phyloP scores from a whole-genome alignment of 1,284 basidiomycete species.

The Cryptococcus neoformans region DNA sequence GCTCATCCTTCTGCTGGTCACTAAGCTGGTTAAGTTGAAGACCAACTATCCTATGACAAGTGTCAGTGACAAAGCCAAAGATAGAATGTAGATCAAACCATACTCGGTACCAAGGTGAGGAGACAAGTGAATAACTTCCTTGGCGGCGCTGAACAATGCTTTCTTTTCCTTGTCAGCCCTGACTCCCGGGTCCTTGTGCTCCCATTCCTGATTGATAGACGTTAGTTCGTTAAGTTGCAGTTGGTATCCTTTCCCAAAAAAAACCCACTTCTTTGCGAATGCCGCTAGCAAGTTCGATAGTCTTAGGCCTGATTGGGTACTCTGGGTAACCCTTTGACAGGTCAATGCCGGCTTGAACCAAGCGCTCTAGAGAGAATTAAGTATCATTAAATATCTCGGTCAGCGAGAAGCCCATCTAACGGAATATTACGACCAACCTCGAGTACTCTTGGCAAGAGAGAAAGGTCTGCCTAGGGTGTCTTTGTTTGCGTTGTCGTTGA shows the following conservation, averaged over 20 bases:
- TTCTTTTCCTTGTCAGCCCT: conserved; percentile 43
- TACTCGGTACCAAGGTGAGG: conserved; percentile 32
- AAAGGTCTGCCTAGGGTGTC: conserved; percentile 9
- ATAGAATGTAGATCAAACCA: conserved; percentile 1
- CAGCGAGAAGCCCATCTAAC: neutral
- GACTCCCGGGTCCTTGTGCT: conserved; percentile 33
- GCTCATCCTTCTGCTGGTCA: conserved; percentile 37
- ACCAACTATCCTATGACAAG: conserved; percentile 27
- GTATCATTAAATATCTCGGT: neutral
- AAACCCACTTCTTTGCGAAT: conserved; percentile 26
- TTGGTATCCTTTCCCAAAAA: neutral
- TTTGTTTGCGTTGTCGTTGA: conserved; percentile 2
- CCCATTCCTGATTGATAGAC: conserved; percentile 3
- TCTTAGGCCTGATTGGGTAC: conserved; percentile 38
- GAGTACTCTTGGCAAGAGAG: conserved; percentile 6
- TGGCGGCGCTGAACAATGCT: conserved; percentile 38
- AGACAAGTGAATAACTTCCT: conserved; percentile 29
- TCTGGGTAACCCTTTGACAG: conserved; percentile 34
- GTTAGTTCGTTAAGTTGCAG: neutral
- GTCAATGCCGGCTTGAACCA: conserved; percentile 32
- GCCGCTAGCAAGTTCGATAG: conserved; percentile 17
- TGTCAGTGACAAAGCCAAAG: neutral
- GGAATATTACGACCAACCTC: neutral
- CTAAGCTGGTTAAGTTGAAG: conserved; percentile 32
- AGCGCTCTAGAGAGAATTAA: neutral